These are phyloP conservation scores for Aureobasidium lini DNA, from an alignment of 2,329 filamentous ascomycete species.

Conservation along the genomic window DNA sequence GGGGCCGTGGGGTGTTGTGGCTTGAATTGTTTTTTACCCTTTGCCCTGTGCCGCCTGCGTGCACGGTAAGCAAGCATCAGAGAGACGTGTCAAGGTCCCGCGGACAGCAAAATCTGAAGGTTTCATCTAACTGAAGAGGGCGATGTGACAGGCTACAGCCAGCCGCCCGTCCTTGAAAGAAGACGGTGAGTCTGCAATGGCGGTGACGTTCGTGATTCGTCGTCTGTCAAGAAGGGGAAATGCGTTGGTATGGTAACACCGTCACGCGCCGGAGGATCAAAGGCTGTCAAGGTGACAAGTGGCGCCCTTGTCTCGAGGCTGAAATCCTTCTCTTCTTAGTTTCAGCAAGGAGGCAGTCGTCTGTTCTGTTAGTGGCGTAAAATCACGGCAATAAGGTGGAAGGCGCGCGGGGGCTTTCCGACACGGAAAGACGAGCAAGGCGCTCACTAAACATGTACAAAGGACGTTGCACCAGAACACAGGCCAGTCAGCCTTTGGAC, in stretches of 20 bases:
- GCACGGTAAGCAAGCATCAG: not conserved
- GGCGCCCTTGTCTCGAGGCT: not conserved
- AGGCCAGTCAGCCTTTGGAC: not conserved
- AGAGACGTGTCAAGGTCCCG: conserved; percentile 6
- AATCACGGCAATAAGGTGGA: not conserved
- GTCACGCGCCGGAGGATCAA: conserved; percentile 4
- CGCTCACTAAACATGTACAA: no score
- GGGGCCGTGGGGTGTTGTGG: conserved; percentile 1
- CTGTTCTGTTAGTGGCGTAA: not conserved
- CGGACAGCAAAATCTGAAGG: not conserved
- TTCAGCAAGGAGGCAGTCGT: not conserved
- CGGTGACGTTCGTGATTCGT: conserved; percentile 1
- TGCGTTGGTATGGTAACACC: conserved; percentile 4
- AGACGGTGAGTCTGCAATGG: not conserved
- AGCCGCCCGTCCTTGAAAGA: not conserved
- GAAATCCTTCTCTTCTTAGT: not conserved
- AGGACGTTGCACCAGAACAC: not conserved
- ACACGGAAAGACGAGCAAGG: no score
- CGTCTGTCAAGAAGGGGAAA: not conserved
- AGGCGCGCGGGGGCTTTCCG: no score
- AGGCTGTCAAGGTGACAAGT: not conserved
- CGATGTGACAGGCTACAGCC: not conserved
- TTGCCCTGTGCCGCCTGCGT: not conserved
- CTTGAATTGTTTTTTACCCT: conserved; percentile 3
- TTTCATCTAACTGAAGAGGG: conserved; percentile 1